Conservation (phyloP, 139 green algal genomes). For the Chlorella sorokiniana region DNA sequence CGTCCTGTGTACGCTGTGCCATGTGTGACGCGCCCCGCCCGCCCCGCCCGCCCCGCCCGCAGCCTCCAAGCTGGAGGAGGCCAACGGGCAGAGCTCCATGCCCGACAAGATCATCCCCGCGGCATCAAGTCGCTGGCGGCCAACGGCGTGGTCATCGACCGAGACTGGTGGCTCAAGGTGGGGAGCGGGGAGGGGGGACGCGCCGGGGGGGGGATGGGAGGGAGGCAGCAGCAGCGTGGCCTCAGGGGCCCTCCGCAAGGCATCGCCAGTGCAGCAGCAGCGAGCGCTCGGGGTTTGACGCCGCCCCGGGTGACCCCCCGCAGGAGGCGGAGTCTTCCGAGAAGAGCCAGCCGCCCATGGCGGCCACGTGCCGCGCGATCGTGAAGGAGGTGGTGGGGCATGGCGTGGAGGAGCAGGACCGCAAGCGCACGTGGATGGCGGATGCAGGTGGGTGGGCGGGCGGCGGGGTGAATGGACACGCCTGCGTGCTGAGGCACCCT, state of each 20-base stretch:
- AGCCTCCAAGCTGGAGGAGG: conserved; percentile 97
- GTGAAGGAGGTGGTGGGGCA: conserved; percentile 76
- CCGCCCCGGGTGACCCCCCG: too few relatives aligned
- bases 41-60: neutral
- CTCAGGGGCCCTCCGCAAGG: too few relatives aligned
- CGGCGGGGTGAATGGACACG: too few relatives aligned
- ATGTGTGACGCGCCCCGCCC: neutral
- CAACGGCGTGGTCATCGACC: conserved; percentile 89
- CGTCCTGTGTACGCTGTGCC: too few relatives aligned
- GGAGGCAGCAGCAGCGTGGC: too few relatives aligned
- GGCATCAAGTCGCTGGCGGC: conserved; percentile 72
- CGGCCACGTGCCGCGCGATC: conserved; percentile 80
- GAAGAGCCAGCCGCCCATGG: conserved; percentile 60
- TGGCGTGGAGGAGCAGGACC: conserved; percentile 91
- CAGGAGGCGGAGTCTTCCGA: conserved; percentile 85
- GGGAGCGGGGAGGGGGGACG: too few relatives aligned
- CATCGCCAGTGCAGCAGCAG: too few relatives aligned
- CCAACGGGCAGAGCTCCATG: conserved; percentile 80
- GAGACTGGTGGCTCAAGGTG: conserved; percentile 89
- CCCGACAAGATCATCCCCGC: conserved; percentile 77
- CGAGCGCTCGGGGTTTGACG: too few relatives aligned
- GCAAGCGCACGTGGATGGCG: conserved; percentile 87
- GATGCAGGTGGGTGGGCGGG: conserved; percentile 77
- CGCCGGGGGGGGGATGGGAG: neutral
- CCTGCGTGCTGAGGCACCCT: too few relatives aligned